phyloP scores from a whole-genome alignment of 1,284 basidiomycete species.

The Cystobasidium slooffiae region DNA sequence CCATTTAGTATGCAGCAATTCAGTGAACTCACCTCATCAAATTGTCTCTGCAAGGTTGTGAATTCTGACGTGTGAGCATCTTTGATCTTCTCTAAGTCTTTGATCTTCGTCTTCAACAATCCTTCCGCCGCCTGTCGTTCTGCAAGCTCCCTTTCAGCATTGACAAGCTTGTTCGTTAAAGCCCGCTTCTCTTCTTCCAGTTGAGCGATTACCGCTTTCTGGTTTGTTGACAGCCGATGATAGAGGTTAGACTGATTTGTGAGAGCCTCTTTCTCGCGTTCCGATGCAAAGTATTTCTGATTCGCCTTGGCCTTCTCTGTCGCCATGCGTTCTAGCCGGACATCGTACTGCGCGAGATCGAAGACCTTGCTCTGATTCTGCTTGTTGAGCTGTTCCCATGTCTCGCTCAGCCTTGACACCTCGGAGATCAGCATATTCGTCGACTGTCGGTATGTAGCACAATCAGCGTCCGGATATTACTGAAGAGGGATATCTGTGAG shows the following conservation, averaged over 20 bases:
- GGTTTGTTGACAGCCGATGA: constrained; percentile 72
- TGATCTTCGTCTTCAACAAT: constrained; percentile 21
- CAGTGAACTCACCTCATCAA: constrained; percentile 61
- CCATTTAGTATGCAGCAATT: constrained; percentile 54
- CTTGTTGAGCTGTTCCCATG: constrained; percentile 84
- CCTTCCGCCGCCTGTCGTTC: constrained; percentile 4
- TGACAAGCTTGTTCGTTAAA: not conserved
- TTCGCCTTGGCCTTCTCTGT: constrained; percentile 84
- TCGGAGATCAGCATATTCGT: constrained; percentile 81
- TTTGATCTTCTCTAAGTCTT: not conserved
- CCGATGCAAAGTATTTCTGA: constrained; percentile 89
- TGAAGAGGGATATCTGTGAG: not conserved
- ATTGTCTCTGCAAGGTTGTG: constrained; percentile 59
- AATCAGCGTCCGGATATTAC: not conserved
- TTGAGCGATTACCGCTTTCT: constrained; percentile 74
- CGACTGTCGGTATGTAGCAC: constrained; percentile 59
- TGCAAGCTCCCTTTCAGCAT: constrained; percentile 18
- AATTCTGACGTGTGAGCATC: not conserved
- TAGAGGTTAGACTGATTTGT: constrained; percentile 76
- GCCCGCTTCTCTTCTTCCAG: constrained; percentile 68
- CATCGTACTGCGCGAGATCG: constrained; percentile 73
- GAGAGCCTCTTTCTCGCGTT: constrained; percentile 84
- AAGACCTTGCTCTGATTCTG: constrained; percentile 84
- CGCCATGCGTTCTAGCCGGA: constrained; percentile 11
- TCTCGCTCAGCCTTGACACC: constrained; percentile 79